Percentiles rank a stretch among this genome's conserved stretches.
Conservation (phyloP, 1,284 basidiomycete species). For the Heterobasidion parviporum region DNA sequence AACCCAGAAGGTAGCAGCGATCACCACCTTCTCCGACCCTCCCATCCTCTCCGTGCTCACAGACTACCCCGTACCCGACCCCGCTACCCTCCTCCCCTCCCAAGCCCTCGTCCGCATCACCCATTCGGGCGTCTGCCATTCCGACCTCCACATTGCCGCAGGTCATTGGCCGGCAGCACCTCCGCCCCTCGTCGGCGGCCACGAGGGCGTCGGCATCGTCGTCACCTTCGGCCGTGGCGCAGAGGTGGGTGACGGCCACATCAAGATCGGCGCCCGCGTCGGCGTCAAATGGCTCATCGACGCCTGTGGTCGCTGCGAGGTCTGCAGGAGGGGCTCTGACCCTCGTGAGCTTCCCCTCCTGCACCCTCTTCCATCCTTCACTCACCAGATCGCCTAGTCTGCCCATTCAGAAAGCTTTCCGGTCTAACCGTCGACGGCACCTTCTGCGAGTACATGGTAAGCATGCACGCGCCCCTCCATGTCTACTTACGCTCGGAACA, state of each 20-base stretch:
- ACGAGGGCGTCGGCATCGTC: slow-evolving; percentile 54
- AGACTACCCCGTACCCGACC: slow-evolving; percentile 44
- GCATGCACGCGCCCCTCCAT: slow-evolving; percentile 4
- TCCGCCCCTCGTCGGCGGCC: slow-evolving; percentile 62
- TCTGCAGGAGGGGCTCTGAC: slow-evolving; percentile 52
- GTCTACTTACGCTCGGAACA: background rate
- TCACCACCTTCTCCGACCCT: slow-evolving; percentile 24
- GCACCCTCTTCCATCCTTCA: slow-evolving; percentile 5
- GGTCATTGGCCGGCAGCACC: slow-evolving; percentile 48
- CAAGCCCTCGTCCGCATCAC: slow-evolving; percentile 63
- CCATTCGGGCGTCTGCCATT: slow-evolving; percentile 59
- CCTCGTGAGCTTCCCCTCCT: slow-evolving; percentile 28
- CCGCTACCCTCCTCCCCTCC: slow-evolving; percentile 49
- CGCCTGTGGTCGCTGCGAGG: slow-evolving; percentile 53
- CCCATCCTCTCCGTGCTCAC: slow-evolving; percentile 25
- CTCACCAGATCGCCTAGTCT: slow-evolving; percentile 23
- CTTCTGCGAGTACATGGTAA: slow-evolving; percentile 40
- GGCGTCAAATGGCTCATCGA: slow-evolving; percentile 71
- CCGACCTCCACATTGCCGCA: slow-evolving; percentile 52
- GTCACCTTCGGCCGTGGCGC: slow-evolving; percentile 61
- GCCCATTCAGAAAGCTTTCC: slow-evolving; percentile 34
- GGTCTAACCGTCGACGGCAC: slow-evolving; percentile 58
- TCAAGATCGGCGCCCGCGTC: slow-evolving; percentile 57
- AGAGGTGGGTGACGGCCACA: slow-evolving; percentile 17
- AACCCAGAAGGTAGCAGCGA: slow-evolving; percentile 41